phyloP scores from a whole-genome alignment of 2,329 filamentous ascomycete genomes.

The Aureobasidium vineae region DNA sequence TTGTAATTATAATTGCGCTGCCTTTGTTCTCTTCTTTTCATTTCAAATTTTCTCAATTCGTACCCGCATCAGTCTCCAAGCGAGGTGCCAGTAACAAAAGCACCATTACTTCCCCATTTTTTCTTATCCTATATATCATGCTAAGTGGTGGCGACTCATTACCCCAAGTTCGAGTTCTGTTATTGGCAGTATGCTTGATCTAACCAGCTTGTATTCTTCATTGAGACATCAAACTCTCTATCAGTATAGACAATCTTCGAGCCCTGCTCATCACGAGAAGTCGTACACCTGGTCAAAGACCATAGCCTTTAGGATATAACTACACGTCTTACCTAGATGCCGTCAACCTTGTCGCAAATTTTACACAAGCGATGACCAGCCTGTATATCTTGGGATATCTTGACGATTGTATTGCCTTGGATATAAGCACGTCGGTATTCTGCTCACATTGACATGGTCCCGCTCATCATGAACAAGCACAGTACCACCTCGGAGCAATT shows the following conservation, averaged over 20 bases:
- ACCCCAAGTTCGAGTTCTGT: neutral
- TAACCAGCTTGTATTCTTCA: neutral
- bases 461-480: neutral
- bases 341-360: neutral
- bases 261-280: neutral
- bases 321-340: neutral
- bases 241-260: neutral
- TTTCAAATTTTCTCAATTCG: neutral
- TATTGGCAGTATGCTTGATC: neutral
- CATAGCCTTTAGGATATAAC: neutral
- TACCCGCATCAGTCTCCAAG: neutral
- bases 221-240: too few relatives aligned
- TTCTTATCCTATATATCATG: neutral
- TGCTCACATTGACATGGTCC: neutral
- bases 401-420: neutral
- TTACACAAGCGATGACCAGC: neutral
- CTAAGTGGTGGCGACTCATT: neutral
- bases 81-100: neutral
- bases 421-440: neutral
- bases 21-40: neutral
- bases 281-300: neutral
- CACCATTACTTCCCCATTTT: neutral
- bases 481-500: neutral
- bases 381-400: neutral
- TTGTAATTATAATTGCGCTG: slow-evolving; percentile 23